Conservation (phyloP, 2,329 filamentous ascomycete genomes). For the Ophiostoma triangulosporum region DNA sequence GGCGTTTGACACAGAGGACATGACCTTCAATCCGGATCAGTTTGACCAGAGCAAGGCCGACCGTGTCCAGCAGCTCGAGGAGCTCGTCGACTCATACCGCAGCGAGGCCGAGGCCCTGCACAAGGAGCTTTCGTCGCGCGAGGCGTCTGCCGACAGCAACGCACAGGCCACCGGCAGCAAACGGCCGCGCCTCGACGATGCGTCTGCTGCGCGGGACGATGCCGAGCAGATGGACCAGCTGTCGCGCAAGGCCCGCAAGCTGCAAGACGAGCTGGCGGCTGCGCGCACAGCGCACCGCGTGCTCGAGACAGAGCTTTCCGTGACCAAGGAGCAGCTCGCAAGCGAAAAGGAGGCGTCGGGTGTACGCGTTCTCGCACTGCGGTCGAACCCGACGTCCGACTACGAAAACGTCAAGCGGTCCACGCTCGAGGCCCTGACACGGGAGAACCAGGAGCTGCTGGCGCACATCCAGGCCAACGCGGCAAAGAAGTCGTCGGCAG, state of each 20-base stretch:
- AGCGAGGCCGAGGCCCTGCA: conserved; percentile 63
- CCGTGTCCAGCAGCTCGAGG: conserved; percentile 69
- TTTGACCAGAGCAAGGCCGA: conserved; percentile 62
- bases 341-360: conserved; percentile 52
- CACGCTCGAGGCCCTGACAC: conserved; percentile 62
- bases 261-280: conserved; percentile 64
- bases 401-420: conserved; percentile 71
- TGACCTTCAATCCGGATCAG: conserved; percentile 67
- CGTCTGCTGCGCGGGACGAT: conserved; percentile 28
- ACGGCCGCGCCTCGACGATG: conserved; percentile 47
- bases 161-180: conserved; percentile 40
- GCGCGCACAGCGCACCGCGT: conserved; percentile 57
- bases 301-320: conserved; percentile 61
- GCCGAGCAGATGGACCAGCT: conserved; percentile 57
- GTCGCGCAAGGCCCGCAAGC: conserved; percentile 71
- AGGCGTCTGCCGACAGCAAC: conserved; percentile 25
- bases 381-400: conserved; percentile 83
- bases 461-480: conserved; percentile 46
- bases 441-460: conserved; percentile 75
- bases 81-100: conserved; percentile 78
- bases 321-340: conserved; percentile 59
- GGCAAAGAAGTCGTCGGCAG: not conserved
- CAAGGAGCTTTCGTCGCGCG: conserved; percentile 55
- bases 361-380: conserved; percentile 72
- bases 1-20: conserved; percentile 76